These are phyloP conservation scores for Globisporangium echinulatum DNA, from an alignment of 352 stramenopile species.

Conservation along the genomic window DNA sequence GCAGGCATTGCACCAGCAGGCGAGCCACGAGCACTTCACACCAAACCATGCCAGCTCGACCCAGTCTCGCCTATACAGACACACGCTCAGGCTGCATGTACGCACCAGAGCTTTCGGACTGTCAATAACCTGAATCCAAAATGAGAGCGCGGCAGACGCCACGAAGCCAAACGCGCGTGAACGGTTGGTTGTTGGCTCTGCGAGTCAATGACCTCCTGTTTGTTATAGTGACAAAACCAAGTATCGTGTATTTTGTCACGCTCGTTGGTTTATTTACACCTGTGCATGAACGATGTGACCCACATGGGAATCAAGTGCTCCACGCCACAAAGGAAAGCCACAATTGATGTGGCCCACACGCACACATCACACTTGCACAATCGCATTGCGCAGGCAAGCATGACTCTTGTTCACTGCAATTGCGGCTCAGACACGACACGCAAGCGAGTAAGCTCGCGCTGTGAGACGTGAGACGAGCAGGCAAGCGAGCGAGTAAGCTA, in stretches of 20 bases:
- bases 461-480: too few relatives aligned
- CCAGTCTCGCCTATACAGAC: too few relatives aligned
- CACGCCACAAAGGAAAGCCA: neutral
- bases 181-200: conserved; percentile 3
- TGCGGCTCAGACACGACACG: too few relatives aligned
- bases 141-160: conserved; percentile 7
- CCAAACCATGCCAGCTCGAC: too few relatives aligned
- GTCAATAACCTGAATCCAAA: conserved; percentile 91
- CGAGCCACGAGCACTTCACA: too few relatives aligned
- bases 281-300: neutral
- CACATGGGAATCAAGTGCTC: too few relatives aligned
- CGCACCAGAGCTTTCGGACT: conserved; percentile 76
- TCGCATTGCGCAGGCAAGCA: too few relatives aligned
- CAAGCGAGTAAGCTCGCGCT: too few relatives aligned
- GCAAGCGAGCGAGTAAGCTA: neutral
- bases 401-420: too few relatives aligned
- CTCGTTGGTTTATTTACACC: neutral
- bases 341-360: neutral
- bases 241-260: neutral
- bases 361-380: neutral
- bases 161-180: neutral
- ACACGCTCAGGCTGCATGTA: conserved; percentile 1
- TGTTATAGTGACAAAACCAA: neutral
- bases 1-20: too few relatives aligned
- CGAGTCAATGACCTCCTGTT: conserved; percentile 2